A percentile compares a stretch with the other conserved stretches of the same genome.
Evolutionary conservation across 805 yeast genomes (phyloP).

Genomic region (Pichia sporocuriosa): DNA sequence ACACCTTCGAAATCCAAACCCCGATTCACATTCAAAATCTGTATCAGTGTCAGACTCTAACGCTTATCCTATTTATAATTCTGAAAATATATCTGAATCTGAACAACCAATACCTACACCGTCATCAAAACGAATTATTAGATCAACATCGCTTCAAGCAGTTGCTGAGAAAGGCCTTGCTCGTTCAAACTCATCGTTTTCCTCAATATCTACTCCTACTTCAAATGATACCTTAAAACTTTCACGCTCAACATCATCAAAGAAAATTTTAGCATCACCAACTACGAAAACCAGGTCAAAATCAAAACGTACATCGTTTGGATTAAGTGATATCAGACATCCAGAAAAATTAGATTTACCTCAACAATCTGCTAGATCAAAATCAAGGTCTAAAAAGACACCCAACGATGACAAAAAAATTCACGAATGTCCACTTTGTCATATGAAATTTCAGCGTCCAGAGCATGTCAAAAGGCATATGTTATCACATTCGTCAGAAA

Average conservation of each 20-base stretch:
- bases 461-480: conserved; percentile 65
- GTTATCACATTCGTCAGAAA: conserved; percentile 51
- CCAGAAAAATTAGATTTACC: conserved; percentile 29
- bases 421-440: conserved; percentile 61
- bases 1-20: no score
- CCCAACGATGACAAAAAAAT: conserved; percentile 43
- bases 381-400: conserved; percentile 26
- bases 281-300: conserved; percentile 7
- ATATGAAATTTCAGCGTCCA: conserved; percentile 57
- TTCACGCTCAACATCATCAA: not conserved
- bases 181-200: not conserved
- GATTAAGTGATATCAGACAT: conserved; percentile 16
- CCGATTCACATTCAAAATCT: no score
- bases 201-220: not conserved
- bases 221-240: no score
- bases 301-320: conserved; percentile 6
- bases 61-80: no score
- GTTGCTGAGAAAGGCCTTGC: conserved; percentile 6
- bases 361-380: conserved; percentile 29
- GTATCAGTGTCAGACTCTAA: no score
- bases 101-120: not conserved
- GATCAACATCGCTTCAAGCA: conserved; percentile 4
- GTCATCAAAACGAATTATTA: not conserved
- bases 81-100: not conserved
- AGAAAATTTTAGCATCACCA: conserved; percentile 5